phyloP scores from a whole-genome alignment of 1,139 yeast species.

The Spencermartinsiella ligniputridi region DNA sequence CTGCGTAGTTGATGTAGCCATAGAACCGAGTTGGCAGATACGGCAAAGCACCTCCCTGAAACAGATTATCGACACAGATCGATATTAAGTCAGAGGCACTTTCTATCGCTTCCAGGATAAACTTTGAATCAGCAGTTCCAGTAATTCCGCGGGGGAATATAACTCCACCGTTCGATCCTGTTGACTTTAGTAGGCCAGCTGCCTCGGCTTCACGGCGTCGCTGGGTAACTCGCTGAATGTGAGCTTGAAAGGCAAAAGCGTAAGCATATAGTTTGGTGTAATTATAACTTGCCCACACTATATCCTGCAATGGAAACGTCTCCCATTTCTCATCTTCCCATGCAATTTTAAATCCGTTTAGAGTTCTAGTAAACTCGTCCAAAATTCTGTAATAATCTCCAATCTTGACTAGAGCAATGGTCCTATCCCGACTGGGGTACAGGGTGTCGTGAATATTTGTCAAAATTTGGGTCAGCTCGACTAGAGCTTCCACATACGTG shows the following conservation, averaged over 20 bases:
- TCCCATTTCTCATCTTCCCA: slow-evolving; percentile 22
- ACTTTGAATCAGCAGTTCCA: slow-evolving; percentile 23
- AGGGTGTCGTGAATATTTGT: slow-evolving; percentile 25
- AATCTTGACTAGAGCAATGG: slow-evolving; percentile 21
- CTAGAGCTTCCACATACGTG: slow-evolving; percentile 19
- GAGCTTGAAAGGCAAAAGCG: slow-evolving; percentile 25
- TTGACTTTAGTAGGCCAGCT: slow-evolving; percentile 5
- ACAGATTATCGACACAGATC: slow-evolving; percentile 19
- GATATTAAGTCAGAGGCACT: slow-evolving; percentile 19
- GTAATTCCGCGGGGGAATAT: slow-evolving; percentile 22
- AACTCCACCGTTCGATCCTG: background rate
- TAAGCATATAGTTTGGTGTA: slow-evolving; percentile 23
- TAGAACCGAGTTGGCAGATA: slow-evolving; percentile 23
- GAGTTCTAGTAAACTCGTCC: slow-evolving; percentile 24
- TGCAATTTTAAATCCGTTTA: slow-evolving; percentile 20
- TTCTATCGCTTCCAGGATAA: slow-evolving; percentile 21
- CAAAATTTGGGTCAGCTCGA: slow-evolving; percentile 23
- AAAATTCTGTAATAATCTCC: slow-evolving; percentile 23
- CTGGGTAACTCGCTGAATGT: slow-evolving; percentile 18
- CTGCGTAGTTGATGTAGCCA: slow-evolving; percentile 23
- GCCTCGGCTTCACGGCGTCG: background rate
- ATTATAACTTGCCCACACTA: slow-evolving; percentile 22
- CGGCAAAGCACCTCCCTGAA: slow-evolving; percentile 21
- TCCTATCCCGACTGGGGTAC: slow-evolving; percentile 23
- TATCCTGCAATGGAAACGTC: slow-evolving; percentile 20